Evolutionary conservation across 106 monocot species (phyloP), one percentile per base, ranked within the genome.

Genomic region (Phalaenopsis equestris): DNA sequence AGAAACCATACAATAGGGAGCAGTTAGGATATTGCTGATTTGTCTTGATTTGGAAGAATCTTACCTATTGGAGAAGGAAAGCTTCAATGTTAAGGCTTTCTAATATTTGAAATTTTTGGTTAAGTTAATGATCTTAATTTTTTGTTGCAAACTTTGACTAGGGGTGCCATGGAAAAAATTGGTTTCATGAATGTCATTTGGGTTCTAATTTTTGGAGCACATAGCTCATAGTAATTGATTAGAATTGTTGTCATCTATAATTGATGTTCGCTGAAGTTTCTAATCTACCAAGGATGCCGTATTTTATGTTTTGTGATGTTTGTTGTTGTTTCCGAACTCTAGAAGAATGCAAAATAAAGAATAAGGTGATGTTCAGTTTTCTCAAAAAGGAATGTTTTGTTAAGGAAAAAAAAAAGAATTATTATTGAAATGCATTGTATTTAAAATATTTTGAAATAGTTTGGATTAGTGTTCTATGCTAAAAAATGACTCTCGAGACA

Each of bases 1-100:
- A 37, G 72, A 72, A 72, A 72, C 52, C 52, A 52, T n/a, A 74
- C 43, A 42, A 8, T 19, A 74, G 74, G 74, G 74, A 45, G 43
- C 74, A 39, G 15, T 74, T 74, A 43, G 41, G 42, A 45, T 45
- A 42, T 43, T 45, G 43, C 74, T 74, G 41, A 36, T 74, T 74
- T 74, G 7, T 74, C 42, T 74, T 43, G 43, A 3, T 39, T 74
- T 16, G 74, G 8, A 19, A 18, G 74, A 42, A 42, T 41, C 15
- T 45, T 74, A 45, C 43, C 41, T 9, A 14, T 42, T 43, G 3
- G 42, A 45, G 17, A 42, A 42, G 7, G 42, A 70, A 21, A 70
- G 14, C 39, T 3, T 12, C 74, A 15, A 19, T 70, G 37, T 37
- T 70, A 10, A 38, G 70, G 11, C 11, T 70, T 37, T 70, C 38